Percentiles rank a stretch among this genome's conserved stretches.
These are phyloP conservation scores for Strobilomyces dryophilus DNA, from an alignment of 768 basidiomycete species.

Conservation along the genomic window DNA sequence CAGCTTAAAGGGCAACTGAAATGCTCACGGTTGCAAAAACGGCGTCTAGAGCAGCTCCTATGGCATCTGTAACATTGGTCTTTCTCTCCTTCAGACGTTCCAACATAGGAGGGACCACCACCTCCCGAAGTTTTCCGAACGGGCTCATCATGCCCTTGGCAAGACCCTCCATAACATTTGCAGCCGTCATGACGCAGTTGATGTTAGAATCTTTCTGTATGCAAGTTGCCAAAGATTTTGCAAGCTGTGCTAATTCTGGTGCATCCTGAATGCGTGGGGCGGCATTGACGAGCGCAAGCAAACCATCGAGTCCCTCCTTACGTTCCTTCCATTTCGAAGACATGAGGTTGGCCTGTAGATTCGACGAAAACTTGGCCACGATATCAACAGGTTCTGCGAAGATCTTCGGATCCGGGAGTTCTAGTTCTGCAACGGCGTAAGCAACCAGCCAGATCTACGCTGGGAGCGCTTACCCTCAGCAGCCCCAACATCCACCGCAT, in stretches of 20 bases:
- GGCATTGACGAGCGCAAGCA: constrained; percentile 62
- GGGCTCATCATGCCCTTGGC: constrained; percentile 74
- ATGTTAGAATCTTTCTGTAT: constrained; percentile 91
- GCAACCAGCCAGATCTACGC: not conserved
- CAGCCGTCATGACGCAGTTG: constrained; percentile 88
- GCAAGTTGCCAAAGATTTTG: constrained; percentile 71
- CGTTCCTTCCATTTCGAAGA: constrained; percentile 99
- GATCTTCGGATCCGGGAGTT: constrained; percentile 68
- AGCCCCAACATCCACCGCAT: constrained; percentile 41
- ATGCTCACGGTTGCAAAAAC: constrained; percentile 73
- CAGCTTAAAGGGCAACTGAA: constrained; percentile 2
- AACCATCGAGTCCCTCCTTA: constrained; percentile 85
- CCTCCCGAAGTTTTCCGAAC: constrained; percentile 73
- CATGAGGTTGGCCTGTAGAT: constrained; percentile 67
- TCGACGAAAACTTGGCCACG: constrained; percentile 66
- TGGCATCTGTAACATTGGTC: constrained; percentile 80
- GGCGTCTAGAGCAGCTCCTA: constrained; percentile 86
- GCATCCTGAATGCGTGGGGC: constrained; percentile 78
- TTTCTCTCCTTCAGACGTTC: constrained; percentile 95
- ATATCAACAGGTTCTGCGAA: constrained; percentile 83
- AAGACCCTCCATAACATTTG: constrained; percentile 78
- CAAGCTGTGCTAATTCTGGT: constrained; percentile 70
- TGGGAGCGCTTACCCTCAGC: constrained; percentile 43
- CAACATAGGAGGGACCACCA: constrained; percentile 71
- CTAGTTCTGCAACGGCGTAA: constrained; percentile 30